A percentile compares a stretch with the other conserved stretches of the same genome.
Evolutionary conservation across 805 yeast genomes (phyloP).

Genomic region (Metschnikowia peoriensis): DNA sequence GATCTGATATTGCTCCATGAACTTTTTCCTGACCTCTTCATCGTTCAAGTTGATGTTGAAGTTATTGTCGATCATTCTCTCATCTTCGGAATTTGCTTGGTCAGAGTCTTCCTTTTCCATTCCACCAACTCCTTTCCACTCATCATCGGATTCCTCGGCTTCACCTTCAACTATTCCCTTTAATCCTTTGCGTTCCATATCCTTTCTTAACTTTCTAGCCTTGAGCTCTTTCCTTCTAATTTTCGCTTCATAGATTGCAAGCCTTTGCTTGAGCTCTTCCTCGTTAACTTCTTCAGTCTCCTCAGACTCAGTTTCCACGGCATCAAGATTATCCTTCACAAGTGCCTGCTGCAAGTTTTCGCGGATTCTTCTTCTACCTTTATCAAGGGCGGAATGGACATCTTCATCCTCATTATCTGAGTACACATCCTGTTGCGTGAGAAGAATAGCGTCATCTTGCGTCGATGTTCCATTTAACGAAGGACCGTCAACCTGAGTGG

Average conservation of each 20-base stretch:
- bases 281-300: conserved; percentile 24
- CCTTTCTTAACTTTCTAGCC: conserved; percentile 39
- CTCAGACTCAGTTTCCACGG: conserved; percentile 19
- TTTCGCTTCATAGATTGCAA: conserved; percentile 39
- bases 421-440: conserved; percentile 11
- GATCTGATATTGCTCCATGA: conserved; percentile 58
- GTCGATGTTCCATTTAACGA: conserved; percentile 4
- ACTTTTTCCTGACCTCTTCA: conserved; percentile 54
- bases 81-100: conserved; percentile 71
- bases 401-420: conserved; percentile 28
- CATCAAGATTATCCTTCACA: conserved; percentile 15
- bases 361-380: conserved; percentile 24
- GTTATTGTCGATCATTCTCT: conserved; percentile 71
- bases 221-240: conserved; percentile 35
- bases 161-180: conserved; percentile 69
- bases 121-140: conserved; percentile 82
- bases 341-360: neutral
- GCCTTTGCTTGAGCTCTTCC: conserved; percentile 27
- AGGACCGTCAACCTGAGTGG: conserved; percentile 20
- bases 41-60: conserved; percentile 56
- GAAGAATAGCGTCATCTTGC: conserved; percentile 6
- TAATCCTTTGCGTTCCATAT: conserved; percentile 57
- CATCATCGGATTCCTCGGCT: conserved; percentile 89
- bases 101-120: conserved; percentile 58
- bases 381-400: conserved; percentile 23